Base-by-base conservation (phyloP, 257 asterid genomes). In the Buddleja alternifolia region DNA sequence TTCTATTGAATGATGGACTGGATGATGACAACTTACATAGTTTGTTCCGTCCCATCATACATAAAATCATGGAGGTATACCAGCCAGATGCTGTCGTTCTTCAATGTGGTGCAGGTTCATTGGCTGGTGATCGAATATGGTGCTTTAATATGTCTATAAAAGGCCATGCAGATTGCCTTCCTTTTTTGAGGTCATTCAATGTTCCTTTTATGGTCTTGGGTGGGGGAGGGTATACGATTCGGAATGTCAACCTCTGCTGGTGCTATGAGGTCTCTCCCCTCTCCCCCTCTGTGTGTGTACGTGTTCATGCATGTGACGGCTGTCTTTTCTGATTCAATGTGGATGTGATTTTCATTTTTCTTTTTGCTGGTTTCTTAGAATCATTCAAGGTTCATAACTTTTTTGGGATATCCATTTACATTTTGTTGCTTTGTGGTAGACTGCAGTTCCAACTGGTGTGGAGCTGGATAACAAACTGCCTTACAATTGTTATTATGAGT, bases 221-320 rank as follows among this genome's bases (percentile, higher is more conserved):
- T 45, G 93, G 93, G 44, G 93, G 90, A 67, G 93, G 93, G 17
- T 86, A 84, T 66, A 86, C 90, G 4, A 86, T 86, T 5, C 76
- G 93, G 24, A 86, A 86, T 65, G 90, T 86, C 41, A 85, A 90
- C 10, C 84, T 90, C 21, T 86, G 93, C 76, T 86, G 93, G 93
- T 82, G 88, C 71, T 84, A 84, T 67, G 93, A 86, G 88, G 90
- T 84, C 8, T 44, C 60, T 66, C 67, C 74, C 66, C 54, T 58
- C 65, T 73, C 71, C 53, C 37, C 8, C 69, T 36, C 41, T 60
- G 14, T n/a, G n/a, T n/a, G n/a, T n/a, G n/a, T n/a, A n/a, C n/a
- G n/a, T n/a, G n/a, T n/a, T n/a, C n/a, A n/a, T n/a, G n/a, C n/a
- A n/a, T n/a, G n/a, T n/a, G n/a, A n/a, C n/a, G n/a, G n/a, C n/a